Base-by-base conservation (phyloP, 2,329 filamentous ascomycete genomes). In the Malbranchea zuffiana region DNA sequence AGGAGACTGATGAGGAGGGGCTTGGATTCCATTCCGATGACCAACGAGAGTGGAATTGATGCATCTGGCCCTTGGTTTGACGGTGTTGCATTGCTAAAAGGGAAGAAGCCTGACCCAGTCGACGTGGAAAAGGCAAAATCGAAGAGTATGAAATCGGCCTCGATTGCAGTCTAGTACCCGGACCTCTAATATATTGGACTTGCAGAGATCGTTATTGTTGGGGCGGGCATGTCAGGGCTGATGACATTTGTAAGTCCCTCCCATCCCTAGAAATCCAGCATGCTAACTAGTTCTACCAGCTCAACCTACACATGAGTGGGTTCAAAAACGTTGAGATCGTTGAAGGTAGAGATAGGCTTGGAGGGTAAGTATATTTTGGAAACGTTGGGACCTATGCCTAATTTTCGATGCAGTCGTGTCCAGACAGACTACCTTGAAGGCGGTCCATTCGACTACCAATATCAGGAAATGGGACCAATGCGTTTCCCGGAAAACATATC, bases 151-250 rank as follows among this genome's bases (percentile, higher is more conserved):
- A n/a, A n/a, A n/a, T n/a, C n/a, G n/a, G n/a, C n/a, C n/a, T n/a
- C n/a, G n/a, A n/a, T n/a, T n/a, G n/a, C n/a, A n/a, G n/a, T n/a
- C n/a, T n/a, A n/a, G n/a, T n/a, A n/a, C n/a, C n/a, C n/a, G n/a
- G n/a, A n/a, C n/a, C n/a, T n/a, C n/a, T n/a, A n/a, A n/a, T n/a
- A n/a, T n/a, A n/a, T n/a, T n/a, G n/a, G n/a, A n/a, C n/a, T n/a
- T n/a, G 13, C 18, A 35, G 32, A 35, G 1, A 47, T 57, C 20
- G 53, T 66, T 44, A 62, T 66, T 40, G 54, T 66, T 31, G 63
- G 63, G 31, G 61, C 54, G 15, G 63, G 63, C 40, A 63, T 63
- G 47, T 66, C 67, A 27, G 65, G 66, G 26, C 59, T 64, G 23
- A 56, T 61, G 15, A 66, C 64, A 3, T 63, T 59, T 2, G 40